Percentiles rank a stretch among this genome's conserved stretches.
Evolutionary conservation across 352 stramenopile genomes (phyloP).

Genomic region (Pythium biforme): DNA sequence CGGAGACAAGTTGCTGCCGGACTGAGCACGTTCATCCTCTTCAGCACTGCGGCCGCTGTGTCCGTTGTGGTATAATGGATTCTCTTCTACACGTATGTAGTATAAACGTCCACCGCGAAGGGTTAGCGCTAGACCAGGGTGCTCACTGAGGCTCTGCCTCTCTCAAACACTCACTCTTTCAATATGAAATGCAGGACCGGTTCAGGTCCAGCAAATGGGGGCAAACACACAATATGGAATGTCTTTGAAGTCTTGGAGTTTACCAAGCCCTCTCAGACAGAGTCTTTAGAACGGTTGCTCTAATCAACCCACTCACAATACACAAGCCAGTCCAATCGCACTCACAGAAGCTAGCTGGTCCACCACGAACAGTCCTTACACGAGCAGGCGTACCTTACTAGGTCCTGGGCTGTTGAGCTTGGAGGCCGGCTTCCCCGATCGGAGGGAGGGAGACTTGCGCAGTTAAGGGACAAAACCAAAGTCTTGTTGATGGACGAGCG

Average conservation of each 20-base stretch:
- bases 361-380: neutral
- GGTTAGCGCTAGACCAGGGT: no score
- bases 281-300: constrained; percentile 1
- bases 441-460: neutral
- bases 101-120: no score
- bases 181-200: neutral
- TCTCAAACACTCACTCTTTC: neutral
- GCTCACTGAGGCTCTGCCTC: no score
- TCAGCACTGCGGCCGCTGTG: neutral
- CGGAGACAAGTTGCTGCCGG: neutral
- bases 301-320: neutral
- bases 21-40: neutral
- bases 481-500: constrained; percentile 1
- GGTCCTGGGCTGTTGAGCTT: no score
- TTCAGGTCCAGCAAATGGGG: neutral
- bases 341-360: neutral
- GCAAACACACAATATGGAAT: constrained; percentile 1
- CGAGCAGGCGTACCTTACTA: neutral
- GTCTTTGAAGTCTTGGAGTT: neutral
- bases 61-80: neutral
- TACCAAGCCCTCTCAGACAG: neutral
- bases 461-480: neutral
- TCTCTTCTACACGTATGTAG: no score
- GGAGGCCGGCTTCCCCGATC: no score
- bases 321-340: neutral